Conservation (phyloP, 345 rosid species). For the Rubroshorea leprosula region DNA sequence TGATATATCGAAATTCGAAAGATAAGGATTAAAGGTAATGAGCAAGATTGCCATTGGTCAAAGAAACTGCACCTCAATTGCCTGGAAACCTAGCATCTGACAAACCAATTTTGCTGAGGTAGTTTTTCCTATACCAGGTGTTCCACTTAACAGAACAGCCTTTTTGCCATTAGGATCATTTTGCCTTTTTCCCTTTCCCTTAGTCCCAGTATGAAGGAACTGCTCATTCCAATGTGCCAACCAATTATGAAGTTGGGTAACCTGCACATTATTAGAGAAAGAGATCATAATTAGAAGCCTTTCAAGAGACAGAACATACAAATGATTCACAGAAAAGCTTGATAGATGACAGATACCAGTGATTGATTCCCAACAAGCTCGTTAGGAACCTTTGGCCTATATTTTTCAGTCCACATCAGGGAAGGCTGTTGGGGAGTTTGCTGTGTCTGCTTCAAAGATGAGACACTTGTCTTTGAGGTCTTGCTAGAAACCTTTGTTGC, state of each 20-base stretch:
- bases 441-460: conserved; percentile 42
- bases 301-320: not conserved
- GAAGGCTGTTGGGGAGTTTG: conserved; percentile 33
- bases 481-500: conserved; percentile 28
- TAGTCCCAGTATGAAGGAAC: conserved; percentile 55
- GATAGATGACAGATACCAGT: conserved; percentile 34
- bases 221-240: conserved; percentile 74
- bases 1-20: conserved; percentile 18
- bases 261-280: conserved; percentile 37
- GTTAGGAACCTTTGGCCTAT: conserved; percentile 76
- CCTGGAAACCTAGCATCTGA: conserved; percentile 90
- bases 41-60: conserved; percentile 6
- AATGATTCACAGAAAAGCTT: not conserved
- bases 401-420: conserved; percentile 84
- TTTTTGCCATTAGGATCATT: conserved; percentile 70
- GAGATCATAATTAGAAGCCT: conserved; percentile 6
- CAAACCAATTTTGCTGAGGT: conserved; percentile 85
- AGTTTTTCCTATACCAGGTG: conserved; percentile 98
- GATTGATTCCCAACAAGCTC: conserved; percentile 92
- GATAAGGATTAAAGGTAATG: no score
- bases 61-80: conserved; percentile 62
- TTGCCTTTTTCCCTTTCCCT: conserved; percentile 69
- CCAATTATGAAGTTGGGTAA: conserved; percentile 88
- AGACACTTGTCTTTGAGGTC: conserved; percentile 22
- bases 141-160: conserved; percentile 83